Evolutionary conservation across 352 stramenopile species (phyloP).

Genomic region (Phytophthora tubulina): DNA sequence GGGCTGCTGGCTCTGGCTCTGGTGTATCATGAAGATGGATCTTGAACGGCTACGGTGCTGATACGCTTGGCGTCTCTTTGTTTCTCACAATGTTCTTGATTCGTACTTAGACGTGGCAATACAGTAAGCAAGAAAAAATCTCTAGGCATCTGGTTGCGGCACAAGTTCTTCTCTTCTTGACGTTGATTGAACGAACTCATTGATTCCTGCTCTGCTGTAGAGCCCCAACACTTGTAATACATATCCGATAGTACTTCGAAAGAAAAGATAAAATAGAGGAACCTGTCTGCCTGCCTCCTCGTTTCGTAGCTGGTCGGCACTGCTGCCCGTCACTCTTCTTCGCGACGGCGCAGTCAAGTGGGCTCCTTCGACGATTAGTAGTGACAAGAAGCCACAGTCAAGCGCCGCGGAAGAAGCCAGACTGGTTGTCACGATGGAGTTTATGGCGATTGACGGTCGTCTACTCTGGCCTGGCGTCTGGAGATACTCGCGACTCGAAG

Average conservation of each 20-base stretch:
- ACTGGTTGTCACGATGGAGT: conserved; percentile 6
- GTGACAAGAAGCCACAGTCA: neutral
- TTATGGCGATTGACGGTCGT: neutral
- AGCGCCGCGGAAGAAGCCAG: neutral
- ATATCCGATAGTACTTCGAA: neutral
- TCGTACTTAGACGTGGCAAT: conserved; percentile 1
- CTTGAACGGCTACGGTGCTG: conserved; percentile 22
- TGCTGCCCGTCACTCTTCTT: neutral
- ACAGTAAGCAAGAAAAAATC: conserved; percentile 1
- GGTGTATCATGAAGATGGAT: conserved; percentile 28
- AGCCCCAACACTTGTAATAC: conserved; percentile 8
- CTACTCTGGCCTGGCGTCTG: conserved; percentile 32
- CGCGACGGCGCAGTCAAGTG: neutral
- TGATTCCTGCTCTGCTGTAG: neutral
- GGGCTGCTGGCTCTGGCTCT: conserved; percentile 16
- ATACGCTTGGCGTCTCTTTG: conserved; percentile 16
- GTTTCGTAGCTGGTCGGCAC: neutral
- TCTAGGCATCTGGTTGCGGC: too few species aligned
- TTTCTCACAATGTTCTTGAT: neutral
- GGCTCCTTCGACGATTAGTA: neutral
- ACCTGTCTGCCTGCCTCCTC: neutral
- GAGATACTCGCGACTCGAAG: conserved; percentile 17
- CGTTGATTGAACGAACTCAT: too few species aligned
- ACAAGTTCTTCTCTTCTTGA: too few species aligned
- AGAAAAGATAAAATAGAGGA: conserved; percentile 18